Evolutionary conservation across 768 basidiomycete genomes (phyloP).

Genomic region (Hygrophoropsis aurantiaca): DNA sequence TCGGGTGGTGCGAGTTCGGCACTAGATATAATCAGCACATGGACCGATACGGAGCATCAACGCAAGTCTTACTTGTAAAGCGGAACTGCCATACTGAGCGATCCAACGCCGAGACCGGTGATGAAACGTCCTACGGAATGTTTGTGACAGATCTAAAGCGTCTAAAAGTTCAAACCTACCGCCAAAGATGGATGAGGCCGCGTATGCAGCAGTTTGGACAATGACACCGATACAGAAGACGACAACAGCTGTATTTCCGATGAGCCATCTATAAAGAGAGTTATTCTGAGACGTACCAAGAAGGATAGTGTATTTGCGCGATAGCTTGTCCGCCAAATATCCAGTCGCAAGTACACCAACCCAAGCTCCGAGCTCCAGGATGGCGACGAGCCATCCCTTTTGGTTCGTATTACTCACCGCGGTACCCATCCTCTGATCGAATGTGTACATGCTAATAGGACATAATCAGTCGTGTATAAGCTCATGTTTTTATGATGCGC

Average conservation of each 20-base stretch:
- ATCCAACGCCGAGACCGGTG: slow-evolving; percentile 80
- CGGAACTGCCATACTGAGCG: slow-evolving; percentile 81
- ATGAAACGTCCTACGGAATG: slow-evolving; percentile 55
- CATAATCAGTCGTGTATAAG: slow-evolving; percentile 1
- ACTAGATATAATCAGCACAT: no score
- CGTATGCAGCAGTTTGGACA: slow-evolving; percentile 62
- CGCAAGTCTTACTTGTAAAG: slow-evolving; percentile 54
- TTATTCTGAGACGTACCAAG: slow-evolving; percentile 38
- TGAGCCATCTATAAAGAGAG: slow-evolving; percentile 1
- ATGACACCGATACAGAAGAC: slow-evolving; percentile 73
- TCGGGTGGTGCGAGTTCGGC: slow-evolving; percentile 73
- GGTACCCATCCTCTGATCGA: slow-evolving; percentile 52
- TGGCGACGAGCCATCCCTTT: slow-evolving; percentile 73
- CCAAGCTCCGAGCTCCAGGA: slow-evolving; percentile 77
- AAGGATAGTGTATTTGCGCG: slow-evolving; percentile 71
- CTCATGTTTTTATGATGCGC: slow-evolving; percentile 12
- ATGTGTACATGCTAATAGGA: slow-evolving; percentile 45
- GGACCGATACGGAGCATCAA: no score
- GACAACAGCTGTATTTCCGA: slow-evolving; percentile 44
- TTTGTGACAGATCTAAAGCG: background rate
- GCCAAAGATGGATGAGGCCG: slow-evolving; percentile 65
- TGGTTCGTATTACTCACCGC: slow-evolving; percentile 50
- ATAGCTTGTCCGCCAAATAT: slow-evolving; percentile 69
- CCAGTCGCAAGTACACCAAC: slow-evolving; percentile 73
- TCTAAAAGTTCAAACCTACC: slow-evolving; percentile 34